Base-by-base conservation (phyloP, 169 alveolate species). In the Cryptosporidium viatorum region DNA sequence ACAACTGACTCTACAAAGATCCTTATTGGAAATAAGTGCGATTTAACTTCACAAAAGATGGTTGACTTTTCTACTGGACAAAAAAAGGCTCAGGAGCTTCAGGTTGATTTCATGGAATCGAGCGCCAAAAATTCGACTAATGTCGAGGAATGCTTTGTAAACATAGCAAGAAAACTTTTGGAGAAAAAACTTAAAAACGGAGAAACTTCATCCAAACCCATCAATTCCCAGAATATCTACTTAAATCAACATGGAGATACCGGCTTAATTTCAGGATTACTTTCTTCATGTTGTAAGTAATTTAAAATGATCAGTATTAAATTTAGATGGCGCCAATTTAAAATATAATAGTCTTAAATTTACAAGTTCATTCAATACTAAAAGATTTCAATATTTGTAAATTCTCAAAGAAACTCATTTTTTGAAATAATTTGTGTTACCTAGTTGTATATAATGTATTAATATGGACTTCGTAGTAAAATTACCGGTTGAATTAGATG, bases 21-120 rank as follows among this genome's bases (percentile, higher is more conserved):
- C n/a, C 95, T 98, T 2, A 94, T 98, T 12, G 99, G 99, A 39
- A 98, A 98, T 92, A 98, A 98, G 91, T 93, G 96, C 67, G 99
- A 98, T 89, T 71, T 96, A 74, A 80, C 33, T 4, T 59, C 89
- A 3, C 89, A 80, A 51, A 80, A 65, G 39, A 48, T 65, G 73
- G 70, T 80, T 59, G 89, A 80, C 39, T 29, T 23, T 21, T 21
- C 69, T 45, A 59, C 55, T 16, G 89, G 89, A n/a, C 55, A 80
- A 29, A 80, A 59, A 48, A 80, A 80, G 50, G 73, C 89, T 62
- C 62, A 65, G 7, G 80, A 80, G 70, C 39, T 80, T 18, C 51
- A 52, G 14, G 70, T 80, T 60, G 89, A 80, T 43, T 80, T 80
- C 35, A 80, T 80, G 59, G 89, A 80, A 39, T 37, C 89, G 26